Conservation (phyloP, 805 yeast genomes). For the Candida corydali region DNA sequence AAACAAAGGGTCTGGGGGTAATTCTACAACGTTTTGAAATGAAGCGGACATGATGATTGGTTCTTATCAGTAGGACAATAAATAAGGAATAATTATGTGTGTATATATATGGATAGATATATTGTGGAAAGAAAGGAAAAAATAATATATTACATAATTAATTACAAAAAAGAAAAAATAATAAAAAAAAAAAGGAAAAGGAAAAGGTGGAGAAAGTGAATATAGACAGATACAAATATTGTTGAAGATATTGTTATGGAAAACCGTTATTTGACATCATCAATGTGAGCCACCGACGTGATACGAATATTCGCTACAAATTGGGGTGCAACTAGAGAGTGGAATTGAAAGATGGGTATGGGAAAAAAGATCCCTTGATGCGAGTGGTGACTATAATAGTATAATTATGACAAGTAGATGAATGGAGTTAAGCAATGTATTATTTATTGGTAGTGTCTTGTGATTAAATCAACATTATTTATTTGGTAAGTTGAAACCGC, state of each 20-base stretch:
- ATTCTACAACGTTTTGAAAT: constrained; percentile 45
- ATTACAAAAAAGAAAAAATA: background rate
- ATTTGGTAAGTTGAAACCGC: no score
- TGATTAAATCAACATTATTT: no score
- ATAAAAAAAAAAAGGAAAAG: background rate
- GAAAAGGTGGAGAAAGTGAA: background rate
- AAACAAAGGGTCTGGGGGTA: constrained; percentile 87
- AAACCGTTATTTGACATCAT: no score
- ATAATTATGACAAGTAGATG: no score
- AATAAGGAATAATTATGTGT: background rate
- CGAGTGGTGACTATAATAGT: no score
- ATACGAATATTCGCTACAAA: no score
- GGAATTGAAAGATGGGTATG: no score
- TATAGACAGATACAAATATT: no score
- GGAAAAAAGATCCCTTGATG: background rate
- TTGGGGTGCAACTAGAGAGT: no score
- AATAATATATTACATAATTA: background rate
- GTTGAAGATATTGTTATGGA: no score
- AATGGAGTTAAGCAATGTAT: no score
- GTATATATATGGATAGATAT: background rate
- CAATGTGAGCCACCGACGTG: no score
- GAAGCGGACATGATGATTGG: constrained; percentile 1
- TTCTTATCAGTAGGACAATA: background rate
- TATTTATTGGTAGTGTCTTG: background rate
- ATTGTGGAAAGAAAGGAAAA: background rate